Conservation (phyloP, 495 filamentous ascomycete species). For the Halenospora varia region DNA sequence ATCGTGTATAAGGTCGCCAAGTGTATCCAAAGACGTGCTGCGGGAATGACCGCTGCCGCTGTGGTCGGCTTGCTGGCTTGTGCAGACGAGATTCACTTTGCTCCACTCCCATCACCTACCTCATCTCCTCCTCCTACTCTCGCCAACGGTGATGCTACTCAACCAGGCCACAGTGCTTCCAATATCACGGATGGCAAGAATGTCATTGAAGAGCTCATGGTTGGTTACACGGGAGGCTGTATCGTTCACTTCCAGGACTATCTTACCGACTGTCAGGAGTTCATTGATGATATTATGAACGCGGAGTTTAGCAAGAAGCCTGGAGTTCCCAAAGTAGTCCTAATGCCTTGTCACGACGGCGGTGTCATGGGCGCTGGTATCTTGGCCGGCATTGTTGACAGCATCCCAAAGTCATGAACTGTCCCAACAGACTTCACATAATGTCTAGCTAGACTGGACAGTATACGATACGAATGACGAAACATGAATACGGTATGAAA, state of each 20-base stretch:
- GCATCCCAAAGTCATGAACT: too few relatives aligned
- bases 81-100: constrained; percentile 57
- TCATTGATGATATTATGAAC: constrained; percentile 60
- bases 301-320: constrained; percentile 44
- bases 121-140: not conserved
- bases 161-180: not conserved
- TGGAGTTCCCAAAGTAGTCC: constrained; percentile 53
- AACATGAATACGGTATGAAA: too few relatives aligned
- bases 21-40: constrained; percentile 62
- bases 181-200: not conserved
- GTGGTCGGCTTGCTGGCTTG: constrained; percentile 64
- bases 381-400: constrained; percentile 58
- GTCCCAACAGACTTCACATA: too few relatives aligned
- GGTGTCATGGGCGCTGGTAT: constrained; percentile 75
- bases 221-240: constrained; percentile 76
- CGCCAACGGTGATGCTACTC: not conserved
- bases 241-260: constrained; percentile 75
- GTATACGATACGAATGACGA: too few relatives aligned
- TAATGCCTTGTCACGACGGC: constrained; percentile 69
- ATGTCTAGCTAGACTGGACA: too few relatives aligned
- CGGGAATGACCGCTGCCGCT: constrained; percentile 67
- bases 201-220: constrained; percentile 54
- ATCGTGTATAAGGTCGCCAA: constrained; percentile 58
- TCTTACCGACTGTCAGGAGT: constrained; percentile 61
- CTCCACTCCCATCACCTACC: not conserved